These are phyloP conservation scores for Crucibulum laeve DNA, from an alignment of 768 basidiomycete genomes.

Conservation along the genomic window DNA sequence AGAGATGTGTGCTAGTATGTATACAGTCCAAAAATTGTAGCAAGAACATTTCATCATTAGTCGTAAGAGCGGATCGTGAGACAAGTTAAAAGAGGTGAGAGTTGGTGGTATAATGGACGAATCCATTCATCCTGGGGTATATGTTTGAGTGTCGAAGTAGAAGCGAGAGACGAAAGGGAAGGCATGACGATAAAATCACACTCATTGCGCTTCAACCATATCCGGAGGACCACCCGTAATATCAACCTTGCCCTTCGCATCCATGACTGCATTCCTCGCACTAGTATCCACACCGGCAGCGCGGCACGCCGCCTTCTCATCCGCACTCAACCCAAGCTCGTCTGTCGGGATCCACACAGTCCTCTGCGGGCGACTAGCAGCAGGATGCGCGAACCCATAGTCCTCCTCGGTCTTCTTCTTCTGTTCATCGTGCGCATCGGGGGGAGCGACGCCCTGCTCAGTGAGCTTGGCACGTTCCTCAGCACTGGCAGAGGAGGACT, in stretches of 20 bases:
- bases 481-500: background rate
- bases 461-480: background rate
- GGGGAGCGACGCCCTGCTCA: background rate
- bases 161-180: no score
- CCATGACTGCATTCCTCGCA: conserved; percentile 25
- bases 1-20: no score
- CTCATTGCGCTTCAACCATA: conserved; percentile 16
- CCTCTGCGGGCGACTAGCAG: conserved; percentile 66
- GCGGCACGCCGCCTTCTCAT: conserved; percentile 31
- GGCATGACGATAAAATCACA: background rate
- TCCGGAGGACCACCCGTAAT: conserved; percentile 30
- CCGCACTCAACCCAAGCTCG: conserved; percentile 53
- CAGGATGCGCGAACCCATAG: conserved; percentile 87
- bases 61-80: no score
- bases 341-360: conserved; percentile 86
- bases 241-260: conserved; percentile 32
- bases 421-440: conserved; percentile 8
- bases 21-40: no score
- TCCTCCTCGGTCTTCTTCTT: conserved; percentile 25
- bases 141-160: no score
- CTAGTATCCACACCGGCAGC: conserved; percentile 42
- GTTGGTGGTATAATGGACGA: no score
- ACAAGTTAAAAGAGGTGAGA: no score
- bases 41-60: no score
- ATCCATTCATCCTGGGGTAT: no score